Evolutionary conservation across 2,329 filamentous ascomycete species (phyloP).

Genomic region (Ophiocordyceps camponoti-floridani): DNA sequence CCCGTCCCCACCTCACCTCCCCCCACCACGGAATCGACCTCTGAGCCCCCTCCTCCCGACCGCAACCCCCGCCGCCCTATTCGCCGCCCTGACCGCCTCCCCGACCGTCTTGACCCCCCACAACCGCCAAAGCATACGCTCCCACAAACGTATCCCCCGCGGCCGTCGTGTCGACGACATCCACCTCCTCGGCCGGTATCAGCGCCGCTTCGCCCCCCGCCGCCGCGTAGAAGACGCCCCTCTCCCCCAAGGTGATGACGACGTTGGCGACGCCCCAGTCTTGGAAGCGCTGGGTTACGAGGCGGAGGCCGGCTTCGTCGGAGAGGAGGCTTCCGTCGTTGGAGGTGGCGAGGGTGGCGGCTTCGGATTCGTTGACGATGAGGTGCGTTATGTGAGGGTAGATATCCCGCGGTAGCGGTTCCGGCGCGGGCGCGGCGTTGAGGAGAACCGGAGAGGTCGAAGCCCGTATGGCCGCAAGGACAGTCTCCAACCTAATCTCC

Average conservation of each 20-base stretch:
- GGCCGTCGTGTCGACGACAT: slow-evolving; percentile 80
- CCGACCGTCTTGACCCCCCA: no score
- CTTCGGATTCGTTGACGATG: slow-evolving; percentile 83
- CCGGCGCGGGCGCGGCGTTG: slow-evolving; percentile 63
- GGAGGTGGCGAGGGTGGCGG: slow-evolving; percentile 46
- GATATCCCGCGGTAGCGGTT: slow-evolving; percentile 44
- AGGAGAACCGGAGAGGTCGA: slow-evolving; percentile 48
- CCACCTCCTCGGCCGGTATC: slow-evolving; percentile 48
- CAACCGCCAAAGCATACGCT: slow-evolving; percentile 60
- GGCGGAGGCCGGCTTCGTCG: slow-evolving; percentile 21
- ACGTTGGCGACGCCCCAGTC: slow-evolving; percentile 54
- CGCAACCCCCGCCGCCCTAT: slow-evolving; percentile 21
- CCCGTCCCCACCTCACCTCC: slow-evolving; percentile 15
- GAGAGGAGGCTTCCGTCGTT: slow-evolving; percentile 29
- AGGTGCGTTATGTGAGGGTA: slow-evolving; percentile 58
- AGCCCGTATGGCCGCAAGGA: slow-evolving; percentile 39
- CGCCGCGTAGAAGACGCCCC: slow-evolving; percentile 54
- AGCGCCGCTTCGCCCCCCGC: slow-evolving; percentile 22
- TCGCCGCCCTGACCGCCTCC: slow-evolving; percentile 32
- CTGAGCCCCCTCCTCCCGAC: slow-evolving; percentile 23
- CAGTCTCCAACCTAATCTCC: slow-evolving; percentile 53
- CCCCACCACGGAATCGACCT: slow-evolving; percentile 25
- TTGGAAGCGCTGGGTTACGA: slow-evolving; percentile 43
- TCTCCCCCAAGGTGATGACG: slow-evolving; percentile 67
- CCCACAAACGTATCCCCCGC: slow-evolving; percentile 93